phyloP scores from a whole-genome alignment of 2,329 filamentous ascomycete genomes.

The Phaeosphaeria sp. region DNA sequence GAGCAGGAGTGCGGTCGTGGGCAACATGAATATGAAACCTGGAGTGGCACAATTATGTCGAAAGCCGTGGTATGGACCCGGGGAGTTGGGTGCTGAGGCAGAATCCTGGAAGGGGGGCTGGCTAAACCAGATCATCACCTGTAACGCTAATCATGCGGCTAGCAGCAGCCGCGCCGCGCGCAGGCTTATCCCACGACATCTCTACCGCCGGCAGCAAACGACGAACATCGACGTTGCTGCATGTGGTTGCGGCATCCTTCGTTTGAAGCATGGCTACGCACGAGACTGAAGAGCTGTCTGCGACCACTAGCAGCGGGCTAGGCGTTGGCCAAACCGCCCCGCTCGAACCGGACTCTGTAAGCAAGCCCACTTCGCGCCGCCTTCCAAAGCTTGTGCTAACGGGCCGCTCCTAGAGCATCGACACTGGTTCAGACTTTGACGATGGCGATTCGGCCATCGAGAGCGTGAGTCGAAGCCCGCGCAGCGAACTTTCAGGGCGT shows the following conservation, averaged over 20 bases:
- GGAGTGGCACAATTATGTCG: constrained; percentile 1
- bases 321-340: constrained; percentile 5
- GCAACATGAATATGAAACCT: constrained; percentile 5
- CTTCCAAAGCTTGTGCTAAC: constrained; percentile 3
- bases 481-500: background rate
- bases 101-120: background rate
- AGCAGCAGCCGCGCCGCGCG: background rate
- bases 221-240: background rate
- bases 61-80: constrained; percentile 1
- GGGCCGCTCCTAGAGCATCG: constrained; percentile 4
- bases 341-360: constrained; percentile 17
- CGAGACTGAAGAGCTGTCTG: background rate
- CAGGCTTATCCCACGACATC: background rate
- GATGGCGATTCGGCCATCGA: constrained; percentile 17
- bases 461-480: constrained; percentile 8
- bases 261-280: constrained; percentile 5
- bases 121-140: background rate
- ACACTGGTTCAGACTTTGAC: constrained; percentile 8
- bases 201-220: background rate
- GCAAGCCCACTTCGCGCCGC: constrained; percentile 6
- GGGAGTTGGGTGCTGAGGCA: background rate
- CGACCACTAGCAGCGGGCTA: constrained; percentile 6
- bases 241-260: background rate
- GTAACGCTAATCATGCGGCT: background rate
- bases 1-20: constrained; percentile 1